Evolutionary conservation across 2,329 filamentous ascomycete species (phyloP), one percentile per base, ranked within the genome.

Genomic region (Bipolaris victoriae): DNA sequence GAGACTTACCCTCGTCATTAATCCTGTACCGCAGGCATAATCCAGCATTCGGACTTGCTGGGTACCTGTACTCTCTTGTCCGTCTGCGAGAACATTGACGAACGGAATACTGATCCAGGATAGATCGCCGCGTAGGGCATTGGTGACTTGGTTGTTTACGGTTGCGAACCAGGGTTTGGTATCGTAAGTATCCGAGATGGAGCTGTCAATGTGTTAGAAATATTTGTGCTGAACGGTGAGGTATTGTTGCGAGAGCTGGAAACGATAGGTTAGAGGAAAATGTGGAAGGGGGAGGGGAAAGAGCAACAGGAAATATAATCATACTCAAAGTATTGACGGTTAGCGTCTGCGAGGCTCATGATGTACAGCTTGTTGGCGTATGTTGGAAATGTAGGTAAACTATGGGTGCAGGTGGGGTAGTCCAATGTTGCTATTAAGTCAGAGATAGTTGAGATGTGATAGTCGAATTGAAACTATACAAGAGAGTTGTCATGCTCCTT

Each of bases 21-120:
- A 75, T 2, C 89, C 89, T 5, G 88, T 88, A 7, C 90, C 90
- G 69, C 90, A 92, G 15, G 90, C 90, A 74, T 92, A 93, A 71
- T 93, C 90, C 1, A 52, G 18, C n/a, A 52, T 24, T 92, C 83
- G 82, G 40, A 86, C 68, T 45, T 72, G 61, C 24, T 67, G 54
- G 7, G 61, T 70, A 10, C 63, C 15, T 26, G 11, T n/a, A 11
- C 20, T 15, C 69, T 1, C 74, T 71, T 13, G 72, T 70, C 7
- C 75, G 75, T 10, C 35, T 16, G 63, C 51, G 2, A 18, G 63
- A 1, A 52, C 58, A 26, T 73, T 80, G 43, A 76, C 74, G 78
- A 86, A 87, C 52, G 84, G 80, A 22, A 85, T 82, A 40, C 86
- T 87, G 55, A 91, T 83, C 79, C 89, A 90, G 50, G 82, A 79